Evolutionary conservation across 768 basidiomycete genomes (phyloP).

Genomic region (Mycena polygramma): DNA sequence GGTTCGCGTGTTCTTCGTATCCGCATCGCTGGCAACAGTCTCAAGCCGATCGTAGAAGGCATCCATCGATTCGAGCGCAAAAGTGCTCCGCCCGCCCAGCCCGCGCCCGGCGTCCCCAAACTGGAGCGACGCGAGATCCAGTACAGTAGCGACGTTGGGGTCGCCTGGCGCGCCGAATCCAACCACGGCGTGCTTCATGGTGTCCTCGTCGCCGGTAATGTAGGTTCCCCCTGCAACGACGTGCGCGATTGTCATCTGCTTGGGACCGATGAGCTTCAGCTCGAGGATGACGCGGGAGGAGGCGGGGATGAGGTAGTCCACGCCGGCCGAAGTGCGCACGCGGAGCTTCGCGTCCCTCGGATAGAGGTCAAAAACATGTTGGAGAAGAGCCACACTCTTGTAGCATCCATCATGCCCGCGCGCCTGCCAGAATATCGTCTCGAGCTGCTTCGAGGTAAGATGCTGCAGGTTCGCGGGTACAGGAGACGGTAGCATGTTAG

Average conservation of each 20-base stretch:
- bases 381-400: constrained; percentile 32
- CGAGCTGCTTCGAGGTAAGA: constrained; percentile 31
- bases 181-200: no score
- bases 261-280: background rate
- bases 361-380: constrained; percentile 39
- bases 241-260: background rate
- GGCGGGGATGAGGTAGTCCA: constrained; percentile 13
- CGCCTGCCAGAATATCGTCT: constrained; percentile 41
- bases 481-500: constrained; percentile 5
- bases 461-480: constrained; percentile 9
- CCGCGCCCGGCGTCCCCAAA: constrained; percentile 41
- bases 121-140: constrained; percentile 37
- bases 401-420: constrained; percentile 41
- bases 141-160: no score
- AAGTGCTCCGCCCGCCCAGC: constrained; percentile 25
- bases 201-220: no score
- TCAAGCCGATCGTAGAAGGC: constrained; percentile 25
- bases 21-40: background rate
- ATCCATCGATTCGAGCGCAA: constrained; percentile 37
- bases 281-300: background rate
- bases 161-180: no score
- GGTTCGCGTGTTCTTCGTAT: background rate
- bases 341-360: constrained; percentile 16
- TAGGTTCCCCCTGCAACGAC: background rate
- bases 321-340: constrained; percentile 30